Conservation (phyloP, 306 rosid genomes). For the Ammopiptanthus mongolicus region DNA sequence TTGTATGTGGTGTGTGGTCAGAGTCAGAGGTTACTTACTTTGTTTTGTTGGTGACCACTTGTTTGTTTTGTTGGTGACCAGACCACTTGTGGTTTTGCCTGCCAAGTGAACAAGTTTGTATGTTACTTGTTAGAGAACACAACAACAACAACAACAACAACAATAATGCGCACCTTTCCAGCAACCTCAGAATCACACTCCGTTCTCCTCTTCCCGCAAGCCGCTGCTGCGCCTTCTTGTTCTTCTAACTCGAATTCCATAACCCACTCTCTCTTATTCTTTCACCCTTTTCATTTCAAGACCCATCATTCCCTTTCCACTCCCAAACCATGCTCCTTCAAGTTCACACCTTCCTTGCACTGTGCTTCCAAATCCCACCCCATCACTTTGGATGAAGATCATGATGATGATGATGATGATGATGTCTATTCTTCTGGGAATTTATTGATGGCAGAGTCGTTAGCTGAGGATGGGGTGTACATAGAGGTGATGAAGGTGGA, state of each 20-base stretch:
- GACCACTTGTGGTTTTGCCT: too few species aligned
- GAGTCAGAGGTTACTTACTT: too few species aligned
- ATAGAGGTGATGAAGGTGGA: slow-evolving; percentile 52
- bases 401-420: neutral
- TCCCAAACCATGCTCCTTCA: slow-evolving; percentile 19
- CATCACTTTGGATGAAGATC: neutral
- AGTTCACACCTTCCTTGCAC: slow-evolving; percentile 6
- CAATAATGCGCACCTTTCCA: slow-evolving; percentile 36
- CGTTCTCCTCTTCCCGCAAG: neutral
- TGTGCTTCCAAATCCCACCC: slow-evolving; percentile 35
- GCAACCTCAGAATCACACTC: slow-evolving; percentile 18
- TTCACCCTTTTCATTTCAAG: slow-evolving; percentile 17
- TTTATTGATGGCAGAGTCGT: neutral
- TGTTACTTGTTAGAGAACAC: neutral
- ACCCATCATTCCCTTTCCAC: neutral
- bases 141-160: neutral
- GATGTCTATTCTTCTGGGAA: neutral
- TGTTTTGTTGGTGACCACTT: too few species aligned
- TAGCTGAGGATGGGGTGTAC: slow-evolving; percentile 41
- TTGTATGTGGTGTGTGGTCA: neutral
- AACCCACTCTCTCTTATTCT: slow-evolving; percentile 12
- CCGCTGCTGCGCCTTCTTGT: slow-evolving; percentile 1
- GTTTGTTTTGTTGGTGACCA: too few species aligned
- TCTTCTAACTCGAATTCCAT: neutral
- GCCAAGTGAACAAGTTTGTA: neutral